phyloP scores from a whole-genome alignment of 2,329 filamentous ascomycete genomes.

The Stemphylium beticola region DNA sequence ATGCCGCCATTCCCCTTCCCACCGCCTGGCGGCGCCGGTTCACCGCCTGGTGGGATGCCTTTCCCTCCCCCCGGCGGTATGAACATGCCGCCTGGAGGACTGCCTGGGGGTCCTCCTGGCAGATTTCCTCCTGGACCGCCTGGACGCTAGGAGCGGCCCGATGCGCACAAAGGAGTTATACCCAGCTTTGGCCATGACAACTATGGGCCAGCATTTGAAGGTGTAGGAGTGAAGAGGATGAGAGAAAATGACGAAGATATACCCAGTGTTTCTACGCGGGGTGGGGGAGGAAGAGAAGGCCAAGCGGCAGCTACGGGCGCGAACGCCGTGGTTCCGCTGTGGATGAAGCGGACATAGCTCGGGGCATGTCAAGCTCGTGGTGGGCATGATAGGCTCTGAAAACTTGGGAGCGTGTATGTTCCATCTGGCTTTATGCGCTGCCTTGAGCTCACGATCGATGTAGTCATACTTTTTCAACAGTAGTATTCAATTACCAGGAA shows the following conservation, averaged over 20 bases:
- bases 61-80: slow-evolving; percentile 11
- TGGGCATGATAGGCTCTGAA: neutral
- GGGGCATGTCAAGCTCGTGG: neutral
- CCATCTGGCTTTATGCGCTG: neutral
- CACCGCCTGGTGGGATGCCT: slow-evolving; percentile 44
- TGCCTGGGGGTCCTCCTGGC: slow-evolving; percentile 32
- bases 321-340: slow-evolving; percentile 22
- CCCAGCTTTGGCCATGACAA: slow-evolving; percentile 5
- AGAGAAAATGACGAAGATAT: slow-evolving; percentile 20
- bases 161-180: slow-evolving; percentile 11
- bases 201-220: slow-evolving; percentile 3
- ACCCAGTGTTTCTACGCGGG: slow-evolving; percentile 20
- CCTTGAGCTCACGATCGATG: slow-evolving; percentile 16
- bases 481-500: neutral
- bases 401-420: neutral
- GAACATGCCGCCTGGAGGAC: slow-evolving; percentile 31
- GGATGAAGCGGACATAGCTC: slow-evolving; percentile 10
- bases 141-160: slow-evolving; percentile 31
- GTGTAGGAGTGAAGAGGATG: slow-evolving; percentile 14
- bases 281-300: slow-evolving; percentile 9
- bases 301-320: slow-evolving; percentile 28
- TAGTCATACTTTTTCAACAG: slow-evolving; percentile 13
- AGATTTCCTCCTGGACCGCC: slow-evolving; percentile 35
- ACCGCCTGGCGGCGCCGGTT: slow-evolving; percentile 34
- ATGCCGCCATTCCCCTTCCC: slow-evolving; percentile 43